These are phyloP conservation scores for Suillus discolor DNA, from an alignment of 768 basidiomycete species.

Conservation along the genomic window DNA sequence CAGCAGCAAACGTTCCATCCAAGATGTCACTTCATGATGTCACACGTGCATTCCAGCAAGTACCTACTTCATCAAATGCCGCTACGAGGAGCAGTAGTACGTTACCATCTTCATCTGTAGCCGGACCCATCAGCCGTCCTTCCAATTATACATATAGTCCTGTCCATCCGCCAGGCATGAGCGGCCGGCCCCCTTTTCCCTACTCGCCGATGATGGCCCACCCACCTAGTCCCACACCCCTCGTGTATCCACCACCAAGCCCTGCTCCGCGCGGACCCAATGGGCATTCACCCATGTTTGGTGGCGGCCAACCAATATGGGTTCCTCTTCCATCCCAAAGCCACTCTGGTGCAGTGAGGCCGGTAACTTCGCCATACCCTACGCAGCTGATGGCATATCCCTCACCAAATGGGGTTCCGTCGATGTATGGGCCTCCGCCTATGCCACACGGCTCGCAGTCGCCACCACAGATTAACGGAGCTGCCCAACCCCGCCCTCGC, in stretches of 20 bases:
- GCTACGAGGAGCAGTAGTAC: conserved; percentile 48
- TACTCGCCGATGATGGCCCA: conserved; percentile 72
- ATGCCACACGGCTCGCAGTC: conserved; percentile 40
- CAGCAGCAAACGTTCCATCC: conserved; percentile 52
- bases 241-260: conserved; percentile 69
- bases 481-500: conserved; percentile 45
- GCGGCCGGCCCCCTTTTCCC: conserved; percentile 58
- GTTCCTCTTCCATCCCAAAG: conserved; percentile 55
- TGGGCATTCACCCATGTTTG: conserved; percentile 61
- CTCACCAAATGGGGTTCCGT: conserved; percentile 46
- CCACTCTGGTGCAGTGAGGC: conserved; percentile 55
- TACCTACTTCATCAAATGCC: conserved; percentile 61
- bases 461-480: conserved; percentile 40
- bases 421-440: conserved; percentile 51
- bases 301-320: conserved; percentile 58
- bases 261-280: conserved; percentile 70
- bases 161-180: conserved; percentile 45
- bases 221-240: conserved; percentile 61
- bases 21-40: conserved; percentile 84
- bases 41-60: conserved; percentile 85
- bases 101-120: conserved; percentile 51
- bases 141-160: conserved; percentile 36
- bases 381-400: conserved; percentile 68
- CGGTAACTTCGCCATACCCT: conserved; percentile 61
- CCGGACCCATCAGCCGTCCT: conserved; percentile 30